Base-by-base conservation (phyloP, 1,284 basidiomycete genomes). In the Entoloma clypeatum region DNA sequence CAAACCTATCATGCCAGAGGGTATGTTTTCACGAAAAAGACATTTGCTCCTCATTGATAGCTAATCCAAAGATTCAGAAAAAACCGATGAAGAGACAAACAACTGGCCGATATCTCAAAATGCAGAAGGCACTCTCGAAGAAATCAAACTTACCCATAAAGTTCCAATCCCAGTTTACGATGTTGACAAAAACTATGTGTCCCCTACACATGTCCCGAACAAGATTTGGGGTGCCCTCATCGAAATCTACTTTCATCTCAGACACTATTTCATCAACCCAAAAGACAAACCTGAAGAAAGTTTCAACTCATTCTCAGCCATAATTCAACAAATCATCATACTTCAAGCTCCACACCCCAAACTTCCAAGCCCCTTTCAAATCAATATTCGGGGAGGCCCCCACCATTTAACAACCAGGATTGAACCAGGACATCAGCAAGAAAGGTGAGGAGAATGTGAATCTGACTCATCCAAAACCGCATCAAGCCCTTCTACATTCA, bases 281-380 rank as follows among this genome's bases (percentile, higher is more conserved):
- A n/a, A n/a, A n/a, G n/a, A n/a, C n/a, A 4, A 10, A 2, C 16
- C 10, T 11, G 25, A 25, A 16, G 16, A 26, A 17, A 27, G 27
- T 10, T 25, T 36, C 23, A 25, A 36, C 25, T 26, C 24, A 5
- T 36, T 36, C 35, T 13, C 23, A 4, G 24, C 23, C 22, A n/a
- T 17, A n/a, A 25, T 36, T 16, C 23, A 36, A 16, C 35, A 36
- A 27, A 36, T 36, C 24, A 36, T 27, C 16, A 27, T 36, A 13
- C 24, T 23, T 5, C 35, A 11, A 7, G 13, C 7, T n/a, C 23
- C 35, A 5, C 6, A 14, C 4, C 35, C 35, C 16, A 27, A 27
- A 25, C n/a, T 3, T 16, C 35, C 24, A 3, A 36, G 35, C 23
- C 35, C 35, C 4, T 36, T n/a, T n/a, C n/a, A n/a, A n/a, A n/a